These are phyloP conservation scores for Pichia sporocuriosa DNA, from an alignment of 805 yeast species.

Conservation along the genomic window DNA sequence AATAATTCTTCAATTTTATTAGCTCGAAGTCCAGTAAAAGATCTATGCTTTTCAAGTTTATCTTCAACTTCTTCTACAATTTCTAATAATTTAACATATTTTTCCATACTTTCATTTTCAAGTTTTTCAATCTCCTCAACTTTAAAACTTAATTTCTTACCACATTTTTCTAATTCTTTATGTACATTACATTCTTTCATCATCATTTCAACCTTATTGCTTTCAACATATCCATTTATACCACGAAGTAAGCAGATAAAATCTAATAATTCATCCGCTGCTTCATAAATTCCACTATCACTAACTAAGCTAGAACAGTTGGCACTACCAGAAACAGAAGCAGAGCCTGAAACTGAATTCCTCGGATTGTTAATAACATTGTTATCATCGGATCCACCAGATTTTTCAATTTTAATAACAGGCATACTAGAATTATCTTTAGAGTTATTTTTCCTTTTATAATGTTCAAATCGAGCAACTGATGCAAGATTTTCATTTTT, in stretches of 20 bases:
- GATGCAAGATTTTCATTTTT: constrained; percentile 24
- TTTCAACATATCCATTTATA: constrained; percentile 2
- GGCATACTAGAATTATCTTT: constrained; percentile 4
- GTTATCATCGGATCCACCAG: neutral
- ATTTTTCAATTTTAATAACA: constrained; percentile 5
- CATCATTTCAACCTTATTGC: constrained; percentile 3
- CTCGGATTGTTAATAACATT: neutral
- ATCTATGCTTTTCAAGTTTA: constrained; percentile 18
- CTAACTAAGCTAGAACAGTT: neutral
- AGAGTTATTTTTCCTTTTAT: constrained; percentile 15
- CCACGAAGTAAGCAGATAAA: neutral
- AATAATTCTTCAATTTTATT: constrained; percentile 53
- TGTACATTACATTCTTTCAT: constrained; percentile 1
- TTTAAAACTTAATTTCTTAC: constrained; percentile 18
- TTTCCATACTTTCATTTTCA: constrained; percentile 25
- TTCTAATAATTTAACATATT: constrained; percentile 14
- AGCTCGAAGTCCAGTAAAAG: constrained; percentile 20
- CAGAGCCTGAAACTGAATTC: neutral
- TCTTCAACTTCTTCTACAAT: constrained; percentile 20
- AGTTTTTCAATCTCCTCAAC: constrained; percentile 25
- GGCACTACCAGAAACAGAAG: too few relatives aligned
- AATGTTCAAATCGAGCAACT: constrained; percentile 23
- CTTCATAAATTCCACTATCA: constrained; percentile 4
- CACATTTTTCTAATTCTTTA: neutral
- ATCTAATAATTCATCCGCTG: constrained; percentile 7